Percentiles rank a stretch among this genome's conserved stretches.
Conservation (phyloP, 208 protist species). For the Leishmania tropica region DNA sequence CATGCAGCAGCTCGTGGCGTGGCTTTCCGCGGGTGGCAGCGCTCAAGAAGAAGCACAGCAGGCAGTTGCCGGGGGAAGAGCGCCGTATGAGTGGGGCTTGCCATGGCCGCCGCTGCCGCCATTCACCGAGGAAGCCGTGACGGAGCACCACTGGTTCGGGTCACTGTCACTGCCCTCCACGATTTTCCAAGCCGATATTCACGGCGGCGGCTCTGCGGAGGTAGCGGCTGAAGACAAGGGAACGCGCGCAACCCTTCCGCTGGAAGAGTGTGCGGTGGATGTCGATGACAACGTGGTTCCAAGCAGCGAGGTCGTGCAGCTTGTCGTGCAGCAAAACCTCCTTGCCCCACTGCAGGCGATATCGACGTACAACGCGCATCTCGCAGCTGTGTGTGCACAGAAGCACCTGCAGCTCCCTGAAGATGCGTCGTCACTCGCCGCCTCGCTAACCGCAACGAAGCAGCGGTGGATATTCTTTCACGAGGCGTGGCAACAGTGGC, state of each 20-base stretch:
- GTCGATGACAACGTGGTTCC: too few species aligned
- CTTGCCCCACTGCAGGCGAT: conserved; percentile 9
- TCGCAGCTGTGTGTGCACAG: conserved; percentile 9
- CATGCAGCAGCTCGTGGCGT: conserved; percentile 7
- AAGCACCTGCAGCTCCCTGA: not conserved
- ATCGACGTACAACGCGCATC: not conserved
- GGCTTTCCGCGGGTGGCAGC: not conserved
- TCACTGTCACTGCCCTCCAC: not conserved
- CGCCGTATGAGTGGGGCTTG: not conserved
- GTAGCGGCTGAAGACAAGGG: not conserved
- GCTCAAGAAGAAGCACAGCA: not conserved
- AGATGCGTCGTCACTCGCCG: not conserved
- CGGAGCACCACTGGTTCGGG: not conserved
- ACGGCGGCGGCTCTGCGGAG: not conserved
- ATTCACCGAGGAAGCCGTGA: not conserved
- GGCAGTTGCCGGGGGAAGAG: not conserved
- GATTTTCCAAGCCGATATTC: not conserved
- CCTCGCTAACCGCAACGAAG: not conserved
- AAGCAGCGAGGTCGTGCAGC: not conserved
- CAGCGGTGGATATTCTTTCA: conserved; percentile 1
- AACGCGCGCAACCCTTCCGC: not conserved
- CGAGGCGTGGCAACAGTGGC: conserved; percentile 12
- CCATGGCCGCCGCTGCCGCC: not conserved
- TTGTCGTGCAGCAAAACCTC: not conserved
- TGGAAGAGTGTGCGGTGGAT: not conserved